Evolutionary conservation across 2,329 filamentous ascomycete species (phyloP).

Genomic region (Orbilia blumenaviensis): DNA sequence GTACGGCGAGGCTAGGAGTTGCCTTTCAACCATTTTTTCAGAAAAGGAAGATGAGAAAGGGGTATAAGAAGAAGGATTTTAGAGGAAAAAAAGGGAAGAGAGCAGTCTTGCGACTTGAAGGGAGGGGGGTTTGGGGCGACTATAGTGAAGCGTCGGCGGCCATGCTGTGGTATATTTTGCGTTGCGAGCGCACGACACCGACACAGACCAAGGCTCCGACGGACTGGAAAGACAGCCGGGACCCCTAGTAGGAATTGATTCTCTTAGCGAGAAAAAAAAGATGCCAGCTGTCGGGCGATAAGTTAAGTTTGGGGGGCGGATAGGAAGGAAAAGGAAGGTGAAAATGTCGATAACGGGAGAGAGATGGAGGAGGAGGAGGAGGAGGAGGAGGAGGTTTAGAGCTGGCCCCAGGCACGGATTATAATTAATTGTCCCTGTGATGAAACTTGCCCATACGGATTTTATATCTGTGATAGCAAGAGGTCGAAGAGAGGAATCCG

Average conservation of each 20-base stretch:
- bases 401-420: background rate
- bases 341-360: conserved; percentile 1
- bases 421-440: conserved; percentile 7
- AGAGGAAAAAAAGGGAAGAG: background rate
- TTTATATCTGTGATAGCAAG: background rate
- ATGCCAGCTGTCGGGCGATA: conserved; percentile 21
- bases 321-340: conserved; percentile 4
- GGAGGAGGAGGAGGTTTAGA: too few relatives aligned
- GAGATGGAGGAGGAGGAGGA: background rate
- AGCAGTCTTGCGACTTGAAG: conserved; percentile 13
- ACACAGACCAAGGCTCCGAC: background rate
- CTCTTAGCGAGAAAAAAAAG: conserved; percentile 40
- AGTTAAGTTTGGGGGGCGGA: background rate
- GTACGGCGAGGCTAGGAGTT: conserved; percentile 47
- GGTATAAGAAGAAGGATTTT: too few relatives aligned
- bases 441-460: background rate
- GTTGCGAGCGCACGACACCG: conserved; percentile 33
- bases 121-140: background rate
- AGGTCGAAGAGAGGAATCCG: background rate
- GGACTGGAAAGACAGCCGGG: conserved; percentile 1
- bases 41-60: too few relatives aligned
- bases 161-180: conserved; percentile 51
- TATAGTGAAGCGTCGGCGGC: conserved; percentile 43
- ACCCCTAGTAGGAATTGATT: conserved; percentile 20
- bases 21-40: conserved; percentile 44